Percentiles rank a stretch among this genome's conserved stretches.
These are phyloP conservation scores for Aspergillus latus DNA, from an alignment of 2,329 filamentous ascomycete genomes.

Conservation along the genomic window DNA sequence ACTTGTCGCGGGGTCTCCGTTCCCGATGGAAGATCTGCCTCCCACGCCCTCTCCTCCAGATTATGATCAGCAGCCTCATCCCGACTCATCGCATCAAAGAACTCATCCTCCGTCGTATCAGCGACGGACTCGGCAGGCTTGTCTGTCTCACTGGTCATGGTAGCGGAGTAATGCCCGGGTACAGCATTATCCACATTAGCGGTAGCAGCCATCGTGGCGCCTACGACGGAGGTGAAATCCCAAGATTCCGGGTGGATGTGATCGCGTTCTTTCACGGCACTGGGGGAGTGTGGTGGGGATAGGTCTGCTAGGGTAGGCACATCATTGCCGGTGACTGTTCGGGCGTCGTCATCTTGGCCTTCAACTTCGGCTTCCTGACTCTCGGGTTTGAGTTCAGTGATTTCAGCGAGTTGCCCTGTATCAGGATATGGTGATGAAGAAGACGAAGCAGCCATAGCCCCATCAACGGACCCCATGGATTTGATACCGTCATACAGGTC, in stretches of 20 bases:
- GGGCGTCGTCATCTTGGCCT: not conserved
- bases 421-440: slow-evolving; percentile 6
- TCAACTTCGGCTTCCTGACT: slow-evolving; percentile 1
- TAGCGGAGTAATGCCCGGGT: not conserved
- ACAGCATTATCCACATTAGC: not conserved
- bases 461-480: slow-evolving; percentile 25
- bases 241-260: not conserved
- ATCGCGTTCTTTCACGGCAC: not conserved
- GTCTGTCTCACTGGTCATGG: slow-evolving; percentile 8
- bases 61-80: not conserved
- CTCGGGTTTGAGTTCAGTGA: not conserved
- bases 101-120: slow-evolving; percentile 8
- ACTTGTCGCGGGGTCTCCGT: not conserved
- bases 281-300: not conserved
- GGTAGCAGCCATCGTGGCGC: slow-evolving; percentile 21
- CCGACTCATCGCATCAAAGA: slow-evolving; percentile 6
- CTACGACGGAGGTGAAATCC: slow-evolving; percentile 21
- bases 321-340: not conserved
- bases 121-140: not conserved
- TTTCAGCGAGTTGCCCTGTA: not conserved
- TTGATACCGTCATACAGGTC: slow-evolving; percentile 11
- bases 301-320: slow-evolving; percentile 4
- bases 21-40: not conserved
- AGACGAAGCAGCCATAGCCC: slow-evolving; percentile 24
- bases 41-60: not conserved